Conservation (phyloP, 2,329 filamentous ascomycete species). For the Ustulina deusta region DNA sequence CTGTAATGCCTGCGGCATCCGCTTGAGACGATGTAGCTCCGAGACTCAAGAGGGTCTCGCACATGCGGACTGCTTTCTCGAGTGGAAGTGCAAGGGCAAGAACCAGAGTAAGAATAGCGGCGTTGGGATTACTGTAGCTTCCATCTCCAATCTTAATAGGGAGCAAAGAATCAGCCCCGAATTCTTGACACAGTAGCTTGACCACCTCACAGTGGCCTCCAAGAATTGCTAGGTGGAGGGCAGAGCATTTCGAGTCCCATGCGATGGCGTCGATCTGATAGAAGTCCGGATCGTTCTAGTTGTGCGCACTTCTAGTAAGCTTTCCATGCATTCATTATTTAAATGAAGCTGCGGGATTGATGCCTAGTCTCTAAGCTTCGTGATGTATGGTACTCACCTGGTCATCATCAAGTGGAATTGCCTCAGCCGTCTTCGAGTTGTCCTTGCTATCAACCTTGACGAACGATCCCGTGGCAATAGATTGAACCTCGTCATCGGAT, state of each 20-base stretch:
- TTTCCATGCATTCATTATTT: background rate
- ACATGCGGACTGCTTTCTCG: constrained; percentile 74
- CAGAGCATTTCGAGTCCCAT: constrained; percentile 81
- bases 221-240: constrained; percentile 83
- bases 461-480: constrained; percentile 77
- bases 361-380: background rate
- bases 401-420: constrained; percentile 63
- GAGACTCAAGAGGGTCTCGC: constrained; percentile 71
- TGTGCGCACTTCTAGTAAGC: constrained; percentile 14
- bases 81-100: constrained; percentile 74
- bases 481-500: constrained; percentile 64
- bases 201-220: constrained; percentile 78
- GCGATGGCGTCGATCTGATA: constrained; percentile 82
- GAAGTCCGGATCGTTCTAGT: constrained; percentile 75
- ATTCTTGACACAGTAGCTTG: constrained; percentile 75
- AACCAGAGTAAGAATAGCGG: constrained; percentile 75
- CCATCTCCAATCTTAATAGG: constrained; percentile 75
- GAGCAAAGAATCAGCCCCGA: constrained; percentile 80
- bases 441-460: constrained; percentile 71
- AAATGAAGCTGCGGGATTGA: background rate
- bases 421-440: constrained; percentile 56
- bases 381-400: constrained; percentile 52
- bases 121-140: constrained; percentile 61
- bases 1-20: constrained; percentile 72
- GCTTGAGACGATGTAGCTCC: constrained; percentile 81